Percentiles rank a stretch among this genome's conserved stretches.
Conservation (phyloP, 306 rosid genomes). For the Cicer bijugum region DNA sequence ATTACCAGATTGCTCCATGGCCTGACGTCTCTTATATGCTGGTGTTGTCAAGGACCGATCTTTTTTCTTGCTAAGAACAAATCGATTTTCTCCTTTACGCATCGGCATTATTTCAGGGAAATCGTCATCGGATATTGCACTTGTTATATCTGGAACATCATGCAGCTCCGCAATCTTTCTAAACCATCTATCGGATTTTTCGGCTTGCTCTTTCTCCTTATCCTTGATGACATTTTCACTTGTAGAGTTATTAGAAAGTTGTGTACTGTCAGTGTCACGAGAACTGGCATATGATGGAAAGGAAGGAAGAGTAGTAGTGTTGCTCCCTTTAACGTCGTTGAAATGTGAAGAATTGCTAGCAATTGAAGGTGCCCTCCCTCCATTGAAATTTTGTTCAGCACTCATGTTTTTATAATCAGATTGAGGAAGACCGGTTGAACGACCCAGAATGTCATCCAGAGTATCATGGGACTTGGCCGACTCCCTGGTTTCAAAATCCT, state of each 20-base stretch:
- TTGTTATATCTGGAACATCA: constrained; percentile 65
- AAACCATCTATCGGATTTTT: constrained; percentile 93
- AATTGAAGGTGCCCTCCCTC: constrained; percentile 36
- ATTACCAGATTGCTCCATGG: constrained; percentile 72
- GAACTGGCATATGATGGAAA: constrained; percentile 55
- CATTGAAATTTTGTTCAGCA: constrained; percentile 43
- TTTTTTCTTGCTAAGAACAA: constrained; percentile 87
- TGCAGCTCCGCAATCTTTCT: constrained; percentile 82
- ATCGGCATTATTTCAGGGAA: constrained; percentile 95
- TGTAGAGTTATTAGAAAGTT: constrained; percentile 37
- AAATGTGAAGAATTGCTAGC: constrained; percentile 43
- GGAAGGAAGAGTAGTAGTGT: constrained; percentile 58
- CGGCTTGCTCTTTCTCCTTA: constrained; percentile 65
- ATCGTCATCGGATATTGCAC: constrained; percentile 73
- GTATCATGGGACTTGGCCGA: constrained; percentile 40
- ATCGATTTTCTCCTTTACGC: constrained; percentile 92
- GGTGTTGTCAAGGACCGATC: constrained; percentile 89
- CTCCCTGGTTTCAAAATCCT: constrained; percentile 41
- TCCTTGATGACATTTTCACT: constrained; percentile 47
- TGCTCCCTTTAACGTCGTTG: constrained; percentile 43
- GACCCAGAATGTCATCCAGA: constrained; percentile 51
- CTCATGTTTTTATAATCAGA: constrained; percentile 41
- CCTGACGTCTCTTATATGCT: constrained; percentile 74
- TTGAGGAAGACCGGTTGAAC: constrained; percentile 43
- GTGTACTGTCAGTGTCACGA: constrained; percentile 40